Evolutionary conservation across 1,284 basidiomycete species (phyloP).

Genomic region (Ganoderma sinense): DNA sequence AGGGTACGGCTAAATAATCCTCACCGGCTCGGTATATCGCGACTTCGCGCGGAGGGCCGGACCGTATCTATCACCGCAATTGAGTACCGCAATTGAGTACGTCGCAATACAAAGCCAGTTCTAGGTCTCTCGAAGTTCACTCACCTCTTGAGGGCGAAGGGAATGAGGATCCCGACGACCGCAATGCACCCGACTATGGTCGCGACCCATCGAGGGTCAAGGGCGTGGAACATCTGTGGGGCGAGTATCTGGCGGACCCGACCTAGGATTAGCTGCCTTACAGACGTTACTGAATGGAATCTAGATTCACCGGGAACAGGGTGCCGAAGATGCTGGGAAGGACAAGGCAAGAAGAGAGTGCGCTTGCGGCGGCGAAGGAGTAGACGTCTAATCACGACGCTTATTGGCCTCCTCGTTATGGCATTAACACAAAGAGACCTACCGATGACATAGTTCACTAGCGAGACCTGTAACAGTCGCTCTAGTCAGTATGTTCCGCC

Average conservation of each 20-base stretch:
- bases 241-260: slow-evolving; percentile 50
- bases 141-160: slow-evolving; percentile 49
- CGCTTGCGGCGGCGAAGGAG: slow-evolving; percentile 62
- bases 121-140: too few species aligned
- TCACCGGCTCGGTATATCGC: slow-evolving; percentile 7
- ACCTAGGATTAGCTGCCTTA: not conserved
- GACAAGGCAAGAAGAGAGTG: slow-evolving; percentile 63
- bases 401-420: not conserved
- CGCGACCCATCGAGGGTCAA: slow-evolving; percentile 64
- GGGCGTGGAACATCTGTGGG: slow-evolving; percentile 56
- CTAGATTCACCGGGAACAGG: slow-evolving; percentile 50
- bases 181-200: slow-evolving; percentile 61
- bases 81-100: not conserved
- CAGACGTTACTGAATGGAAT: not conserved
- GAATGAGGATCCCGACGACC: slow-evolving; percentile 59
- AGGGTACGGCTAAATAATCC: slow-evolving; percentile 1
- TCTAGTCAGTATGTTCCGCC: not conserved
- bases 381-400: slow-evolving; percentile 52
- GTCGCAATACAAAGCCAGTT: too few species aligned
- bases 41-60: slow-evolving; percentile 44
- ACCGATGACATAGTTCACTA: slow-evolving; percentile 44
- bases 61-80: slow-evolving; percentile 46
- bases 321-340: slow-evolving; percentile 64
- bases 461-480: slow-evolving; percentile 39
- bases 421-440: not conserved